Evolutionary conservation across 2,329 filamentous ascomycete genomes (phyloP).

Genomic region (Pseudogymnoascus sp.): DNA sequence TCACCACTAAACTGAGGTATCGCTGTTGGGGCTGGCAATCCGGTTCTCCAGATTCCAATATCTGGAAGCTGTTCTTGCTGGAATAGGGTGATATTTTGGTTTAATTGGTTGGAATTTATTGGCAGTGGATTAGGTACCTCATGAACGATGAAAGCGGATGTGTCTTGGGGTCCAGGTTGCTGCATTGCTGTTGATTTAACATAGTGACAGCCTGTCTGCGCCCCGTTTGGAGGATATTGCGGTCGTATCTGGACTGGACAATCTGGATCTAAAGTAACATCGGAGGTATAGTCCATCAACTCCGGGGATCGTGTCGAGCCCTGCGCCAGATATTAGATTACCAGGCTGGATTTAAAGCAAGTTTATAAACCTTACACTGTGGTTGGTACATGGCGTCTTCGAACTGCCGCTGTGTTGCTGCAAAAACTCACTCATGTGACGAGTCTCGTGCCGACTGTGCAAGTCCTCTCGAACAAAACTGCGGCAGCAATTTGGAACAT

Average conservation of each 20-base stretch:
- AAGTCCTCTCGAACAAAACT: slow-evolving; percentile 92
- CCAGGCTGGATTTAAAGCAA: slow-evolving; percentile 26
- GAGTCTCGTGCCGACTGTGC: slow-evolving; percentile 75
- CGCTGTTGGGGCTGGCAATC: slow-evolving; percentile 50
- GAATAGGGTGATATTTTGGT: slow-evolving; percentile 30
- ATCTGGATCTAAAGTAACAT: too few species aligned
- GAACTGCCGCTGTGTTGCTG: slow-evolving; percentile 56
- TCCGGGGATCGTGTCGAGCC: slow-evolving; percentile 21
- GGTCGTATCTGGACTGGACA: slow-evolving; percentile 24
- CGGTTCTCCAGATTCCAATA: slow-evolving; percentile 59
- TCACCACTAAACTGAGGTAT: slow-evolving; percentile 89
- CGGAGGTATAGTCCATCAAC: too few species aligned
- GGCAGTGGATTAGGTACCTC: slow-evolving; percentile 11
- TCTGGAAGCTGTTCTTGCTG: slow-evolving; percentile 37
- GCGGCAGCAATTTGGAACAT: slow-evolving; percentile 82
- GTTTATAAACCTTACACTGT: slow-evolving; percentile 15
- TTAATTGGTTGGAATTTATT: slow-evolving; percentile 26
- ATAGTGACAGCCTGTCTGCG: slow-evolving; percentile 33
- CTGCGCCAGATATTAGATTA: slow-evolving; percentile 22
- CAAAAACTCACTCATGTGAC: slow-evolving; percentile 73
- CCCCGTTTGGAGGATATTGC: slow-evolving; percentile 28
- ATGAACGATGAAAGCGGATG: slow-evolving; percentile 17
- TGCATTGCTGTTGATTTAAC: slow-evolving; percentile 21
- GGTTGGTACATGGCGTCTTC: background rate
- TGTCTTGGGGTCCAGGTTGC: slow-evolving; percentile 25